phyloP scores from a whole-genome alignment of 139 green algal species.

The Gonium pectorale region DNA sequence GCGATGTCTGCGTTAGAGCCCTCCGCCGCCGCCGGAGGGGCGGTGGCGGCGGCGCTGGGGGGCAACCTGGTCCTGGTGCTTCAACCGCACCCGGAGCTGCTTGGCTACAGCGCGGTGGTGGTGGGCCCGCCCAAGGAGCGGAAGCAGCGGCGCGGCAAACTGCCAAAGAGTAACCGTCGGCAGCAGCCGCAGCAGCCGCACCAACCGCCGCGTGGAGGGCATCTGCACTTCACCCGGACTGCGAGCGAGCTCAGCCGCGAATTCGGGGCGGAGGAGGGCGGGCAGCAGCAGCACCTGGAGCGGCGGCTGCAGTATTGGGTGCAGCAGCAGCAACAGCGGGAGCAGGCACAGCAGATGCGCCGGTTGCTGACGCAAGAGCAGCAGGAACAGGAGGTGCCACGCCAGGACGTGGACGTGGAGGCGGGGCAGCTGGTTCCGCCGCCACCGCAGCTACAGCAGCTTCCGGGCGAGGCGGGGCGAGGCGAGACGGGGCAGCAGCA shows the following conservation, averaged over 20 bases:
- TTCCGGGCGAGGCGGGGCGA: too few species aligned
- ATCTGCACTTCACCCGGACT: too few species aligned
- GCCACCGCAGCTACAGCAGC: not conserved
- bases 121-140: not conserved
- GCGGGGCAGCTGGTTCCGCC: too few species aligned
- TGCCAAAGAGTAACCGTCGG: too few species aligned
- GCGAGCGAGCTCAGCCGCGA: too few species aligned
- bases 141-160: not conserved
- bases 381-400: not conserved
- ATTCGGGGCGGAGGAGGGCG: too few species aligned
- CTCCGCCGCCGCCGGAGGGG: not conserved
- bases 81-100: constrained; percentile 10
- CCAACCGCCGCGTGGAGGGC: not conserved
- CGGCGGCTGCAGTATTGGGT: not conserved
- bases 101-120: not conserved
- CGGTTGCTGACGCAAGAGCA: not conserved
- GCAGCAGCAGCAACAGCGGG: constrained; percentile 15
- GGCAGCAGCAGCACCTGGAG: not conserved
- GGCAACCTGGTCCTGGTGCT: constrained; percentile 10
- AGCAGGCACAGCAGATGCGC: too few species aligned
- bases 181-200: not conserved
- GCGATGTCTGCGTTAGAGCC: too few species aligned
- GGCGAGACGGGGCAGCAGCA: not conserved
- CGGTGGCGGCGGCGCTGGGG: not conserved
- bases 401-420: too few species aligned